Conservation (phyloP, 2,329 filamentous ascomycete genomes). For the Acarospora socialis region DNA sequence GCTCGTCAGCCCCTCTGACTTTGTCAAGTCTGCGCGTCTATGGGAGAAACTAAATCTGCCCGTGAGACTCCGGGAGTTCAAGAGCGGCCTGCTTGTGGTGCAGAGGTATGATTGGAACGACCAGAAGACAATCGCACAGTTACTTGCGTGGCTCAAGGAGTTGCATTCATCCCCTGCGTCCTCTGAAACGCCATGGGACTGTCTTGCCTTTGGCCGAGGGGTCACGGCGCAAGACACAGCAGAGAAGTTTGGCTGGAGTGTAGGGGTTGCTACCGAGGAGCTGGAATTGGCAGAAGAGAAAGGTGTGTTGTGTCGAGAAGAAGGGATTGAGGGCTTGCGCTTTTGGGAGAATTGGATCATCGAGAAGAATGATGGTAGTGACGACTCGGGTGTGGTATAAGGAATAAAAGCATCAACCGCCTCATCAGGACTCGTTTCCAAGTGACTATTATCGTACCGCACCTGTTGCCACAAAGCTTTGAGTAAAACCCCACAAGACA, state of each 20-base stretch:
- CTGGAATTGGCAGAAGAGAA: slow-evolving; percentile 93
- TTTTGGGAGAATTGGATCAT: slow-evolving; percentile 72
- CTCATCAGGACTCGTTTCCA: too few relatives aligned
- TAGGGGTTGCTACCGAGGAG: slow-evolving; percentile 89
- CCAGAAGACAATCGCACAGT: slow-evolving; percentile 66
- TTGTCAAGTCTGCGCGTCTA: slow-evolving; percentile 73
- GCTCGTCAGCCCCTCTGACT: slow-evolving; percentile 79
- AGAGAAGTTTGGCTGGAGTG: slow-evolving; percentile 88
- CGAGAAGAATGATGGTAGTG: slow-evolving; percentile 10
- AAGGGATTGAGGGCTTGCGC: slow-evolving; percentile 74
- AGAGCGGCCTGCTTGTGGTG: slow-evolving; percentile 85
- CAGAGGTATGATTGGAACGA: slow-evolving; percentile 80
- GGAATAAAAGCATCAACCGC: too few relatives aligned
- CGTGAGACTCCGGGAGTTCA: slow-evolving; percentile 75
- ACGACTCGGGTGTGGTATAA: too few relatives aligned
- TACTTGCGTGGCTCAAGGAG: slow-evolving; percentile 65
- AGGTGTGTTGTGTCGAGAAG: slow-evolving; percentile 77
- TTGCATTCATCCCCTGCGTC: slow-evolving; percentile 46
- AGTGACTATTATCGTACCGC: too few relatives aligned
- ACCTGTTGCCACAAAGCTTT: too few relatives aligned
- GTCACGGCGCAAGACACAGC: slow-evolving; percentile 83
- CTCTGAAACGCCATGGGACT: slow-evolving; percentile 58
- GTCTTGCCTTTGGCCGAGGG: slow-evolving; percentile 63
- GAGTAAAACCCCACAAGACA: too few relatives aligned
- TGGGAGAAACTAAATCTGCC: slow-evolving; percentile 84